Base-by-base conservation (phyloP, 2,329 filamentous ascomycete species). In the Fusarium brachygibbosum region DNA sequence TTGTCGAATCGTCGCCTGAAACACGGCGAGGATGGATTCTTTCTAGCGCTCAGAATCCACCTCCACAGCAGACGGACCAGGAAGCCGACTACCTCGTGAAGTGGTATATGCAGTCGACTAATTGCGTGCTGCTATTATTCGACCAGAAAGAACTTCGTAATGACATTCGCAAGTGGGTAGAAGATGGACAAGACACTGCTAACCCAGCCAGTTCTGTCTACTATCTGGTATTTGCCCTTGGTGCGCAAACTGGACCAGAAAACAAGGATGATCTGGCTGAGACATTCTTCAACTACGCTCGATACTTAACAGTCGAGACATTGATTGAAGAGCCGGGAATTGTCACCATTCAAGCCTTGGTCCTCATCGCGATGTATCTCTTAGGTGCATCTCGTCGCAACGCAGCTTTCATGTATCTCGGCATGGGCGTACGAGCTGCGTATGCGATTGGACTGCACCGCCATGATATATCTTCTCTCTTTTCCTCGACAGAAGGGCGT, bases 361-460 rank as follows among this genome's bases (percentile, higher is more conserved):
- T 77, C 1, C 70, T 81, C n/a, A 75, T 82, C 58, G 74, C 79
- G 13, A 76, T 79, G 71, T 81, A 80, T 55, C 72, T 82, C 0
- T 63, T 81, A 0, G 76, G 74, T 3, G 77, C 75, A 4, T 79
- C 77, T 4, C 74, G 78, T 3, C 72, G 77, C 1, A 81, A 80
- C 37, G 76, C 79, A 5, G 79, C 80, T 0, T 80, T 79, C 13
- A 79, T 81, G 77, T 76, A 79, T 29, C 73, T 81, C 4, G 79
- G 80, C 5, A 75, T 77, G 40, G 79, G 79, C 3, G 78, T 77
- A 2, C 70, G 78, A 21, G 82, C 82, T 8, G 78, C 79, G 3
- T 77, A 78, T 42, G 74, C 77, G 0, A 64, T 80, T 8, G 79
- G 78, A 1, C 71, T 79, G 2, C 75, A 80, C 37, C 68, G 74